Base-by-base conservation (phyloP, 140 eudicot species). In the Oenanthe javanica region DNA sequence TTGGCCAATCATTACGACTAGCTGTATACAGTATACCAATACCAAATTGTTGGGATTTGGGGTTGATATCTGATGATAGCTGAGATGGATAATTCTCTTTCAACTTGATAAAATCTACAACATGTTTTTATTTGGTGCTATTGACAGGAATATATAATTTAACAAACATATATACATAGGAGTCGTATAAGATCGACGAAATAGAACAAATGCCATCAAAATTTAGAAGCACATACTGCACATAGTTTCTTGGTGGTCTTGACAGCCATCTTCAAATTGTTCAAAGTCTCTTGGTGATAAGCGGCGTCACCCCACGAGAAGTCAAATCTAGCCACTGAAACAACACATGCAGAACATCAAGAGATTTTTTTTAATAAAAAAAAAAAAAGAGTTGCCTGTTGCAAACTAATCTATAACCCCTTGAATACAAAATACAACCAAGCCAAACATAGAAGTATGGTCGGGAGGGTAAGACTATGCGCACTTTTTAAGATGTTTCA, bases 291-390 rank as follows among this genome's bases (percentile, higher is more conserved):
- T 73, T 93, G 99, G 82, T 96, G 99, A 89, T 83, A 87, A 43
- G 79, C 92, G 4, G 90, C 67, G 80, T 86, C 93, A 75, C 96
- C 97, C 99, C 91, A 96, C 57, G 99, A 96, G 79, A 96, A 93
- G 78, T 96, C 99, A 86, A 96, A 96, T 85, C 99, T 89, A 71
- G 98, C 99, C 72, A 96, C 99, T 96, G 88, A 82, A 50, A 87
- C 13, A 75, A 79, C 54, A 43, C 61, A 64, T 23, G 71, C 82
- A 64, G 16, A 59, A 8, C 57, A 79, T 79, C 51, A 47, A 66
- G 38, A n/a, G 36, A 1, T 23, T 42, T 73, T 3, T 31, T 50
- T 70, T 38, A 43, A 43, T 36, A 36, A 36, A 0, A 36, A 38
- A 67, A 25, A 7, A 4, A 25, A 1, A 19, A 59, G 13, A n/a